phyloP scores from a whole-genome alignment of 2,329 filamentous ascomycete genomes.

The Aspergillus sp. region DNA sequence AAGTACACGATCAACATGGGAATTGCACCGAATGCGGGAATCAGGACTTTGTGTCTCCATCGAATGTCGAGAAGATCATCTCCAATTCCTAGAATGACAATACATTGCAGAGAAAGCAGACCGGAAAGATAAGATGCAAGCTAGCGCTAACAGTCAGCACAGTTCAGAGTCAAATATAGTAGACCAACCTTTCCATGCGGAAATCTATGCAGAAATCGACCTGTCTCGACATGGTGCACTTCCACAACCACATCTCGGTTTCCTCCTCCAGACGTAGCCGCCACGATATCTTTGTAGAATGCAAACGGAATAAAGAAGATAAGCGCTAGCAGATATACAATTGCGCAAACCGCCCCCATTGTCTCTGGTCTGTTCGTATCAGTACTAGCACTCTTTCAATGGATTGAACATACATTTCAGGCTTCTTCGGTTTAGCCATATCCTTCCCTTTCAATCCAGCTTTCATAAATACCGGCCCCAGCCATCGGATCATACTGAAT shows the following conservation, averaged over 20 bases:
- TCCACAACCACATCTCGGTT: slow-evolving; percentile 82
- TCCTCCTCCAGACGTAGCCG: slow-evolving; percentile 86
- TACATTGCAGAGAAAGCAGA: slow-evolving; percentile 85
- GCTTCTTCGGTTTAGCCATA: slow-evolving; percentile 69
- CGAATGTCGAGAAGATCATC: slow-evolving; percentile 97
- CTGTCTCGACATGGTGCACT: slow-evolving; percentile 68
- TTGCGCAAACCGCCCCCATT: slow-evolving; percentile 90
- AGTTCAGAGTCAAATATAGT: background rate
- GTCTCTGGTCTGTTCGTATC: slow-evolving; percentile 66
- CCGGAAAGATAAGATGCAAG: slow-evolving; percentile 93
- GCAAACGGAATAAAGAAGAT: slow-evolving; percentile 94
- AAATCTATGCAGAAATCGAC: slow-evolving; percentile 83
- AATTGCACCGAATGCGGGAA: slow-evolving; percentile 87
- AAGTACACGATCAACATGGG: slow-evolving; percentile 96
- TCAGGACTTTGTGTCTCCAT: slow-evolving; percentile 98
- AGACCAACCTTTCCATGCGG: slow-evolving; percentile 78
- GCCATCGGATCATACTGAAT: slow-evolving; percentile 88
- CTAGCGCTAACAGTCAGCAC: slow-evolving; percentile 40
- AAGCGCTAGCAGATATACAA: slow-evolving; percentile 83
- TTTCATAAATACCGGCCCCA: slow-evolving; percentile 81
- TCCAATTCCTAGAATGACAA: slow-evolving; percentile 84
- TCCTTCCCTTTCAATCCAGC: slow-evolving; percentile 88
- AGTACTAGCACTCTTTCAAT: slow-evolving; percentile 9
- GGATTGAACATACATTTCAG: slow-evolving; percentile 61
- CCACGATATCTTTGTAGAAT: slow-evolving; percentile 97